Evolutionary conservation across 768 basidiomycete species (phyloP).

Genomic region (Leccinum uliginosum): DNA sequence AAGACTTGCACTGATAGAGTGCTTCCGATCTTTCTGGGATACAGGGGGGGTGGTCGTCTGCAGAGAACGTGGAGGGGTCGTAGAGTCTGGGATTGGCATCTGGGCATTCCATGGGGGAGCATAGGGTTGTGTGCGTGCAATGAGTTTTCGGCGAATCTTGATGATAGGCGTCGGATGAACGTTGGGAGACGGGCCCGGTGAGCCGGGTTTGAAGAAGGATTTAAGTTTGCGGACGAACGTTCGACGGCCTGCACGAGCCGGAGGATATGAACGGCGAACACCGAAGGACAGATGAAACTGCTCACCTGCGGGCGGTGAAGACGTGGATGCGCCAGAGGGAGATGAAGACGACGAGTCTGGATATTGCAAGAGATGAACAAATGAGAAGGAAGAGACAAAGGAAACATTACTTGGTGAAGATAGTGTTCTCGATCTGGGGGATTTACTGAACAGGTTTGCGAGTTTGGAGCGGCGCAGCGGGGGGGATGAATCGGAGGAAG

Average conservation of each 20-base stretch:
- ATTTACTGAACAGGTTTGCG: conserved; percentile 16
- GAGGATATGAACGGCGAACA: not conserved
- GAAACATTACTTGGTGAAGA: conserved; percentile 14
- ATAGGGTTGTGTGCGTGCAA: conserved; percentile 35
- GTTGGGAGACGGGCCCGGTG: conserved; percentile 4
- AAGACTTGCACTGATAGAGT: not conserved
- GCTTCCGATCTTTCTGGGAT: not conserved
- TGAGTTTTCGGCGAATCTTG: conserved; percentile 22
- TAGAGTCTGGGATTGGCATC: conserved; percentile 20
- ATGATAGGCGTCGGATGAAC: conserved; percentile 6
- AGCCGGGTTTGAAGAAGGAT: conserved; percentile 19
- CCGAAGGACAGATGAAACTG: not conserved
- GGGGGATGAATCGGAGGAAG: not conserved
- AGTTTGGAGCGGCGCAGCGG: conserved; percentile 12
- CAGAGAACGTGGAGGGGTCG: not conserved
- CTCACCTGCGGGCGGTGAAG: conserved; percentile 1
- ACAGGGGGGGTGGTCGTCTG: not conserved
- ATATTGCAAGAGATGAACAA: not conserved
- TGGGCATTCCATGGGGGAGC: conserved; percentile 34
- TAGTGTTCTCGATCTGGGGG: conserved; percentile 12
- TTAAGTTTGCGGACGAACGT: conserved; percentile 17
- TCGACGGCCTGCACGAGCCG: conserved; percentile 4
- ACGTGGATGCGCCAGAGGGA: not conserved
- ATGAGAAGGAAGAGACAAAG: not conserved
- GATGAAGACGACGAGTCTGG: not conserved